A percentile compares a stretch with the other conserved stretches of the same genome.
phyloP scores from a whole-genome alignment of 2,329 filamentous ascomycete genomes.

The Pleoardoris graminearum region DNA sequence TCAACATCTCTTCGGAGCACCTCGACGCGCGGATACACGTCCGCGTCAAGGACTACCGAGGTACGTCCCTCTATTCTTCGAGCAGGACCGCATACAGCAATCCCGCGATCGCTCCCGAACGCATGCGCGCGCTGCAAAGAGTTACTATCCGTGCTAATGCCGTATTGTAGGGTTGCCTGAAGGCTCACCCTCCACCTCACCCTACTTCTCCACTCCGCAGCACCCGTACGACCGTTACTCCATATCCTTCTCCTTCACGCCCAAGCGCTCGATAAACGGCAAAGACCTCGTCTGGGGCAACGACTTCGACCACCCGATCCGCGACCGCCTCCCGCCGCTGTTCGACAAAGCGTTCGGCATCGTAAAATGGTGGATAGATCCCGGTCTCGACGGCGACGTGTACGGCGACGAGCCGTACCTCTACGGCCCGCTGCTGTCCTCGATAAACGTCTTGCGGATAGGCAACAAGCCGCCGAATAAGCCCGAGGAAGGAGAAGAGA shows the following conservation, averaged over 20 bases:
- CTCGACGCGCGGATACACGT: constrained; percentile 72
- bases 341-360: constrained; percentile 83
- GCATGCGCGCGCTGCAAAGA: not conserved
- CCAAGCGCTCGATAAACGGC: constrained; percentile 68
- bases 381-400: constrained; percentile 84
- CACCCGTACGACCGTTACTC: constrained; percentile 82
- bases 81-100: not conserved
- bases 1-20: constrained; percentile 65
- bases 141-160: constrained; percentile 1
- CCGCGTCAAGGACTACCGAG: constrained; percentile 67
- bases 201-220: constrained; percentile 74
- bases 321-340: constrained; percentile 81
- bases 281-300: constrained; percentile 87
- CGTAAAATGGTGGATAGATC: constrained; percentile 89
- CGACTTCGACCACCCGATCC: constrained; percentile 90
- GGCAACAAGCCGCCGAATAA: constrained; percentile 55
- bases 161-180: constrained; percentile 65
- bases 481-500: constrained; percentile 58
- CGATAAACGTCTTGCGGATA: constrained; percentile 75
- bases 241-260: constrained; percentile 77
- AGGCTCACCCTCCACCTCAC: constrained; percentile 67
- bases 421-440: constrained; percentile 79
- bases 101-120: not conserved
- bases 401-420: constrained; percentile 85
- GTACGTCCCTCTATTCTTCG: constrained; percentile 23